phyloP scores from a whole-genome alignment of 345 rosid genomes.

The Aquilaria yunnanensis region DNA sequence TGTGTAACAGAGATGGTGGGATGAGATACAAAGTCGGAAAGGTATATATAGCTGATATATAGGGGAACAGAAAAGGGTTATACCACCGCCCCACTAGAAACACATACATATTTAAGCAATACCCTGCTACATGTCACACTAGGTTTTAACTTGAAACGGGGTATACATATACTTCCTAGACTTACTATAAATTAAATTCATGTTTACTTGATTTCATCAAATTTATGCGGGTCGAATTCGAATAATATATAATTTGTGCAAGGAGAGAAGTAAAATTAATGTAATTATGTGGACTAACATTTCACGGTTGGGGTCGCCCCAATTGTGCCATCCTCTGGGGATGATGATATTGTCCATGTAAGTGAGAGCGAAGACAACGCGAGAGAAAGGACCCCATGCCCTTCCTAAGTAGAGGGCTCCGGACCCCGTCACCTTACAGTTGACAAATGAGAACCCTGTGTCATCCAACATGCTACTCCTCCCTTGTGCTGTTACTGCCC shows the following conservation, averaged over 20 bases:
- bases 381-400: constrained; percentile 93
- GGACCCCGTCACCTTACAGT: constrained; percentile 88
- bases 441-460: constrained; percentile 94
- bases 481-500: constrained; percentile 83
- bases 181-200: too few species aligned
- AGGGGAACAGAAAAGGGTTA: too few species aligned
- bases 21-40: background rate
- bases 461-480: constrained; percentile 74
- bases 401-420: constrained; percentile 85
- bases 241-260: too few species aligned
- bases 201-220: too few species aligned
- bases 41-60: background rate
- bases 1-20: background rate
- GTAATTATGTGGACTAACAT: constrained; percentile 25
- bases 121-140: too few species aligned
- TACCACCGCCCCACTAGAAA: too few species aligned
- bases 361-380: constrained; percentile 91
- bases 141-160: too few species aligned
- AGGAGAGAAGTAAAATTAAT: too few species aligned
- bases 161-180: too few species aligned
- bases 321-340: constrained; percentile 90
- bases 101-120: too few species aligned
- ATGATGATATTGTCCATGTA: constrained; percentile 89
- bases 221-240: too few species aligned
- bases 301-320: constrained; percentile 93